Percentiles rank a stretch among this genome's conserved stretches.
Evolutionary conservation across 139 green algal species (phyloP).

Genomic region (Nannochloris sp.): DNA sequence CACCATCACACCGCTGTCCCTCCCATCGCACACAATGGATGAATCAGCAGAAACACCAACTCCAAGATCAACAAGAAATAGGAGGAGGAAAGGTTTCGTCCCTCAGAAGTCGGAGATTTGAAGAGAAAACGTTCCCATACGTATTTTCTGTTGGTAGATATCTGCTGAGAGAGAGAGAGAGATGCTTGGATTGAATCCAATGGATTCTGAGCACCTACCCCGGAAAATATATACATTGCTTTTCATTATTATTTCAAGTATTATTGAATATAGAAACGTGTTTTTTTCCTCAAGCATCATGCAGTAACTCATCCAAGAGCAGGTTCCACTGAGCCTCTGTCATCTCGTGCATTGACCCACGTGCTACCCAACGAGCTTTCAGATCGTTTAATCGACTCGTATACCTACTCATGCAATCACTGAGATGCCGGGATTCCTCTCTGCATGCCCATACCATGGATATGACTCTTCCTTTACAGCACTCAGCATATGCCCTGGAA

Average conservation of each 20-base stretch:
- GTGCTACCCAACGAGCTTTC: conserved; percentile 35
- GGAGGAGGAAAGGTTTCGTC: neutral
- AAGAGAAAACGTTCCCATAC: neutral
- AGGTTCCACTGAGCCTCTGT: conserved; percentile 32
- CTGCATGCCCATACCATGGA: conserved; percentile 40
- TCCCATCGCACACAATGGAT: neutral
- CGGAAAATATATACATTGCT: too few species aligned
- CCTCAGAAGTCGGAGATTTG: neutral
- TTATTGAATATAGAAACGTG: too few species aligned
- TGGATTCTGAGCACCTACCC: neutral
- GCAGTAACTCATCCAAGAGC: conserved; percentile 22
- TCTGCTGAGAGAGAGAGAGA: neutral
- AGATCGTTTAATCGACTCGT: conserved; percentile 31
- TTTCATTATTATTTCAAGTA: too few species aligned
- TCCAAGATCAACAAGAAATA: neutral
- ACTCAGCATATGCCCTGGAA: conserved; percentile 32
- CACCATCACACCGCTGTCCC: neutral
- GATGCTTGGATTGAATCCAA: too few species aligned
- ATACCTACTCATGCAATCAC: conserved; percentile 28
- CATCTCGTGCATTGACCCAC: conserved; percentile 16
- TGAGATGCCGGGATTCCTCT: conserved; percentile 21
- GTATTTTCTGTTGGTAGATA: neutral
- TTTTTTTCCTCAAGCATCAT: neutral
- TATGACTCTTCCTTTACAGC: conserved; percentile 26
- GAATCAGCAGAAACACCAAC: neutral